A percentile compares a stretch with the other conserved stretches of the same genome.
Evolutionary conservation across 768 basidiomycete genomes (phyloP).

Genomic region (Kwoniella heveanensis): DNA sequence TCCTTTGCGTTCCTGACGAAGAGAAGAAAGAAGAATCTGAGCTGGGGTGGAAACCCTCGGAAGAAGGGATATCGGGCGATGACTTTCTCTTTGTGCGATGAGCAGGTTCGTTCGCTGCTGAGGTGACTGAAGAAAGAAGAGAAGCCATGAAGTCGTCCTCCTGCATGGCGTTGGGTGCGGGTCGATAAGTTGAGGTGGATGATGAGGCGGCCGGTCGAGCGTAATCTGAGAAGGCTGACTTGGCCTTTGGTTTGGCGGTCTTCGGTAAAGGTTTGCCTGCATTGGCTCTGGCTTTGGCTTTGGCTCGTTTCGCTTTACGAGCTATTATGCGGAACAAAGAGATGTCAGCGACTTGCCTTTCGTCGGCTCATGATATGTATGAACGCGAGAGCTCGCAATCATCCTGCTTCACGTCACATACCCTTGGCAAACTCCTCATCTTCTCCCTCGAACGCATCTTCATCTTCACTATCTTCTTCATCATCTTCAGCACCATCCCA

Average conservation of each 20-base stretch:
- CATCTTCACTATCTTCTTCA: conserved; percentile 62
- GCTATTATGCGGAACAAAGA: no score
- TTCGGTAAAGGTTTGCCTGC: conserved; percentile 17
- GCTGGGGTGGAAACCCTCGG: conserved; percentile 43
- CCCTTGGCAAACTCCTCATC: conserved; percentile 51
- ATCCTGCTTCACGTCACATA: no score
- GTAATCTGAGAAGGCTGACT: conserved; percentile 45
- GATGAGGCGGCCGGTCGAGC: conserved; percentile 56
- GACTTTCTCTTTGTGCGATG: conserved; percentile 64
- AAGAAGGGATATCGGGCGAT: conserved; percentile 51
- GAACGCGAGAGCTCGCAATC: no score
- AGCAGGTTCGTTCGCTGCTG: conserved; percentile 37
- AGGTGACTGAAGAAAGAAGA: conserved; percentile 64
- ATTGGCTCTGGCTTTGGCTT: conserved; percentile 30
- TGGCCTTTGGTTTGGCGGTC: conserved; percentile 58
- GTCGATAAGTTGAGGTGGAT: conserved; percentile 69
- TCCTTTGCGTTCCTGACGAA: conserved; percentile 10
- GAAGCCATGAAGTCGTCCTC: conserved; percentile 88
- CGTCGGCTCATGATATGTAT: no score
- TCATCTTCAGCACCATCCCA: conserved; percentile 62
- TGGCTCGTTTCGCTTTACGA: conserved; percentile 41
- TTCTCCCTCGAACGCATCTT: conserved; percentile 60
- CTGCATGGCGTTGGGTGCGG: conserved; percentile 71
- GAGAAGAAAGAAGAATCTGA: conserved; percentile 45
- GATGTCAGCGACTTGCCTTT: no score